These are phyloP conservation scores for Podospora comata DNA, from an alignment of 495 filamentous ascomycete species.

Conservation along the genomic window DNA sequence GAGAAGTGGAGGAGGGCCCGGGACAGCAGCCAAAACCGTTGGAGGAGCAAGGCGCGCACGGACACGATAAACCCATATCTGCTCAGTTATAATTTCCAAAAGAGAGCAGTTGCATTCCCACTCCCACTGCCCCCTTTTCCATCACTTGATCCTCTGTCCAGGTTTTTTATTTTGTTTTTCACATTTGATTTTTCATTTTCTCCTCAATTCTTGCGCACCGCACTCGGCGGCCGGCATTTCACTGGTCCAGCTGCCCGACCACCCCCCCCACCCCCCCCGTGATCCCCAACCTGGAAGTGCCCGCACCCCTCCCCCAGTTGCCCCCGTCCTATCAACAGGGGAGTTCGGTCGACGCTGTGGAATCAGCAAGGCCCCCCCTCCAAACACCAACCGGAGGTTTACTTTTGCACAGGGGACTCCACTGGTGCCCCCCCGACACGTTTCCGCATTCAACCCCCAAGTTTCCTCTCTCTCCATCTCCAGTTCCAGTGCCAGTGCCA, in stretches of 20 bases:
- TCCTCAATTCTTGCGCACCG: not conserved
- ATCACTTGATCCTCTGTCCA: no score
- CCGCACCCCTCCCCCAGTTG: no score
- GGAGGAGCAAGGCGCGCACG: not conserved
- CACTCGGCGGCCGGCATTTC: not conserved
- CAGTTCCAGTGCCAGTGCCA: not conserved
- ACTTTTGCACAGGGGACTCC: constrained; percentile 28
- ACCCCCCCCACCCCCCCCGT: no score
- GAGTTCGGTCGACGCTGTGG: constrained; percentile 8
- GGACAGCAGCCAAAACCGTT: not conserved
- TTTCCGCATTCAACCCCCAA: constrained; percentile 17
- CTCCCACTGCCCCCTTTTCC: no score
- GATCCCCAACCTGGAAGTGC: no score
- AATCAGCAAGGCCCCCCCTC: constrained; percentile 4
- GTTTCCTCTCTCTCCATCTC: not conserved
- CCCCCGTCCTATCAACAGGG: constrained; percentile 22
- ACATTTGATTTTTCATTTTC: not conserved
- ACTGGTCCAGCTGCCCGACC: constrained; percentile 5
- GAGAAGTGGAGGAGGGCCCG: not conserved
- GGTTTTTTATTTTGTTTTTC: not conserved
- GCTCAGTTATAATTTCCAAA: not conserved
- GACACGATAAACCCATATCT: not conserved
- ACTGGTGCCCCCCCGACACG: constrained; percentile 14
- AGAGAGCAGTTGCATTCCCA: not conserved
- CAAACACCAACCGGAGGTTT: constrained; percentile 25